phyloP scores from a whole-genome alignment of 2,329 filamentous ascomycete genomes.

The Colletotrichum cuscutae region DNA sequence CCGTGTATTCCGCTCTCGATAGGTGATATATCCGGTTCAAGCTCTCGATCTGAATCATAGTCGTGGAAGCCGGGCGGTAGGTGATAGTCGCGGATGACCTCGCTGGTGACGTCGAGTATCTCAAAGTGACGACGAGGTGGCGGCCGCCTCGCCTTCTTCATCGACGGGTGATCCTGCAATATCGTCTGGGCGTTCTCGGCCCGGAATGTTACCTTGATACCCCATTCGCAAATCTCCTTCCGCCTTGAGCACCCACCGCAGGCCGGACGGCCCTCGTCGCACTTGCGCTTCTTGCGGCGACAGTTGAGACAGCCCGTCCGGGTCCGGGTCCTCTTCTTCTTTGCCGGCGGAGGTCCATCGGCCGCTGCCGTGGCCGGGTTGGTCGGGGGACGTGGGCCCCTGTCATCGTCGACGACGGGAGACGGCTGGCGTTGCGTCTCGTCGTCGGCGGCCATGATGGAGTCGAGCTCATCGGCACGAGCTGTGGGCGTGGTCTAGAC shows the following conservation, averaged over 20 bases:
- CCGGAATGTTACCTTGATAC: conserved; percentile 49
- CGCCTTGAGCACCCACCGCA: conserved; percentile 48
- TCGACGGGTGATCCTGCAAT: conserved; percentile 45
- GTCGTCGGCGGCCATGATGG: not conserved
- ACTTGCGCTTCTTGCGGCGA: conserved; percentile 51
- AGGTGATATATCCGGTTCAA: not conserved
- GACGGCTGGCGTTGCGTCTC: not conserved
- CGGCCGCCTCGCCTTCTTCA: conserved; percentile 42
- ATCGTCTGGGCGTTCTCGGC: conserved; percentile 49
- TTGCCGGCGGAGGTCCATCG: conserved; percentile 16
- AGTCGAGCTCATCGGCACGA: conserved; percentile 5
- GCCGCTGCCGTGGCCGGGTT: conserved; percentile 8
- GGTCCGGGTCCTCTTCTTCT: conserved; percentile 45
- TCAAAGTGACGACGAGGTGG: conserved; percentile 42
- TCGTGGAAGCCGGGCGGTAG: conserved; percentile 35
- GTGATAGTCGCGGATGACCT: conserved; percentile 50
- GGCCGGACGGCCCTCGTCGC: conserved; percentile 47
- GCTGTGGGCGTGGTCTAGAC: not conserved
- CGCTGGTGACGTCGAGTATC: conserved; percentile 49
- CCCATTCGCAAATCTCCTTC: conserved; percentile 48
- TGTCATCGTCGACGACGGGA: not conserved
- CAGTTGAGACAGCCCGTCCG: conserved; percentile 51
- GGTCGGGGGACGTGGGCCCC: not conserved
- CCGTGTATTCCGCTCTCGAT: not conserved
- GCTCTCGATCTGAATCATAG: conserved; percentile 26